Evolutionary conservation across 2,329 filamentous ascomycete genomes (phyloP).

Genomic region (Teratosphaeria viscida): DNA sequence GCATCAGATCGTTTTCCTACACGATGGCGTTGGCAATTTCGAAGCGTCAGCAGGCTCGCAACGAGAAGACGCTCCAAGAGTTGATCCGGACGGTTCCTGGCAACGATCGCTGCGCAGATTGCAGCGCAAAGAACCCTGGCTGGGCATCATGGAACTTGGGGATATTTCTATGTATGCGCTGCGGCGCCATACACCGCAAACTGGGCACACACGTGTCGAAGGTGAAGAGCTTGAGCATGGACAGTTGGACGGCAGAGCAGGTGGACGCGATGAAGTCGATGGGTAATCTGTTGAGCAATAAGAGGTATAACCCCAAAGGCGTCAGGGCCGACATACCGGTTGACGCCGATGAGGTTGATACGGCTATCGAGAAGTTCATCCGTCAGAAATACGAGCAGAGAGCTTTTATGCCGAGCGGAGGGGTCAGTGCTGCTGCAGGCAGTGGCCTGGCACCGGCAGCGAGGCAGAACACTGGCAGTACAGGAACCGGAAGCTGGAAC

Average conservation of each 20-base stretch:
- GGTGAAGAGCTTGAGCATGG: conserved; percentile 97
- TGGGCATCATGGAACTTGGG: conserved; percentile 99
- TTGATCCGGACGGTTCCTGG: conserved; percentile 74
- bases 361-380: conserved; percentile 91
- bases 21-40: conserved; percentile 64
- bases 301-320: conserved; percentile 77
- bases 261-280: conserved; percentile 97
- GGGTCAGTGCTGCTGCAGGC: conserved; percentile 14
- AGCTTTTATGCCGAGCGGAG: conserved; percentile 35
- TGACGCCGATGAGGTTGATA: conserved; percentile 85
- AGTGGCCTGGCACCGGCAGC: conserved; percentile 18
- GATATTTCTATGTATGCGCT: conserved; percentile 95
- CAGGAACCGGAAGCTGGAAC: conserved; percentile 39
- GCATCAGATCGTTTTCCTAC: background rate
- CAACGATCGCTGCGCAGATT: conserved; percentile 92
- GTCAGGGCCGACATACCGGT: conserved; percentile 74
- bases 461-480: conserved; percentile 48
- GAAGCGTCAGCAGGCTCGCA: conserved; percentile 96
- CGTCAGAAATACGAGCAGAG: conserved; percentile 80
- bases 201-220: conserved; percentile 96
- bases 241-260: conserved; percentile 91
- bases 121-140: conserved; percentile 80
- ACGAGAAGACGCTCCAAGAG: conserved; percentile 84
- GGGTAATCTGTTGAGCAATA: conserved; percentile 79
- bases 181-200: conserved; percentile 89